Evolutionary conservation across 768 basidiomycete genomes (phyloP), one percentile per base, ranked within the genome.

Genomic region (Glaciozyma antarctica): DNA sequence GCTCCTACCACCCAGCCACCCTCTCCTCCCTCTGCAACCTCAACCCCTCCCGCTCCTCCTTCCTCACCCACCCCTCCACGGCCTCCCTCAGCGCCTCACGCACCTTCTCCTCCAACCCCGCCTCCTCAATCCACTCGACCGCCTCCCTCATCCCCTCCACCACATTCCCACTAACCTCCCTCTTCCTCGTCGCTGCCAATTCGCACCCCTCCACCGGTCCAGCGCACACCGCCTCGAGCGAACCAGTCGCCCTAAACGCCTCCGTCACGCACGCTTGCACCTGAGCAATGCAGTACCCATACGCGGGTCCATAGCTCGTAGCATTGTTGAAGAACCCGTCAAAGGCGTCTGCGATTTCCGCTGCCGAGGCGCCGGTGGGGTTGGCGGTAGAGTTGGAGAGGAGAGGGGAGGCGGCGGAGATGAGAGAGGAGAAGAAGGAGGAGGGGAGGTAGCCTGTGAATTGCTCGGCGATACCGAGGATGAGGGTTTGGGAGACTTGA

Each of bases 341-440:
- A 53, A 73, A 58, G 10, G 56, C 55, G 2, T 60, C n/a, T 48
- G 58, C 61, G 30, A 73, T 28, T 28, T 67, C 28, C 32, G 67
- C 61, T 51, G 69, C 62, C 43, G 63, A 64, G n/a, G 62, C 58
- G 51, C 62, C 64, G 59, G 60, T 56, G 2, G 64, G 34, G 64
- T 66, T 66, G 26, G 58, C 1, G 19, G 65, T 41, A n/a, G 52
- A 32, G 62, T 55, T 60, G 49, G 45, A 45, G 47, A 70, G 56
- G 32, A 64, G 47, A 0, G 63, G 30, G 26, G 62, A 9, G 34
- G 67, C 66, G 59, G 61, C 66, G 56, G 64, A 58, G 63, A 67
- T 64, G 63, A 73, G 70, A 57, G 71, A 69, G 49, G 64, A 62
- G 61, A 71, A 73, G 70, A 73, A 73, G 24, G 63, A 49, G 9